Evolutionary conservation across 108 stramenopile genomes (phyloP).

Genomic region (Cyclotella atomus): DNA sequence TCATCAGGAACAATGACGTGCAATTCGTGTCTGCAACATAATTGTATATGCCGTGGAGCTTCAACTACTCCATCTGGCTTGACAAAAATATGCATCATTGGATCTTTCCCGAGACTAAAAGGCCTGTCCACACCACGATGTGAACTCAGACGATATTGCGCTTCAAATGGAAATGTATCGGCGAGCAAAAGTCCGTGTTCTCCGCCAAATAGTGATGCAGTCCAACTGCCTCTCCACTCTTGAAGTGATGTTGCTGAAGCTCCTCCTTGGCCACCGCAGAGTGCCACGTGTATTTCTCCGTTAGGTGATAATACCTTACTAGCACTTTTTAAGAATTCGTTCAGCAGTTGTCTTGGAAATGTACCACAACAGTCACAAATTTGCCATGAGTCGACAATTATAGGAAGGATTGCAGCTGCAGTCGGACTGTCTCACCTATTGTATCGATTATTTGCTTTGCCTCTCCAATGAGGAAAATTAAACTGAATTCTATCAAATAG

Average conservation of each 20-base stretch:
- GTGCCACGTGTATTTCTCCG: conserved; percentile 77
- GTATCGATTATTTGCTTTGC: conserved; percentile 75
- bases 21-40: conserved; percentile 83
- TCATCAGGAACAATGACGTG: conserved; percentile 59
- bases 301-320: conserved; percentile 39
- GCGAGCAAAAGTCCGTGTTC: conserved; percentile 65
- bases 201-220: conserved; percentile 65
- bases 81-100: conserved; percentile 64
- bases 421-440: conserved; percentile 68
- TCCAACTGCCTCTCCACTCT: conserved; percentile 82
- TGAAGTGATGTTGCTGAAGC: conserved; percentile 46
- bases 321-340: conserved; percentile 70
- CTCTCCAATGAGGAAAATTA: conserved; percentile 90
- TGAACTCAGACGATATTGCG: conserved; percentile 63
- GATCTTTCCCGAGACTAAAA: conserved; percentile 59
- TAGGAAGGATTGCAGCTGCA: too few relatives aligned
- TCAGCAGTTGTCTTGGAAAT: conserved; percentile 48
- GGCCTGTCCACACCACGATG: conserved; percentile 81
- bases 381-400: too few relatives aligned
- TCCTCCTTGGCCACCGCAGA: conserved; percentile 80
- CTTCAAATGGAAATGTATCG: conserved; percentile 53
- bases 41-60: conserved; percentile 57
- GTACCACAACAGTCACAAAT: too few relatives aligned
- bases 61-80: conserved; percentile 41
- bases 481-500: conserved; percentile 79